These are phyloP conservation scores for Chalara sp. DNA, from an alignment of 2,329 filamentous ascomycete genomes.

Conservation along the genomic window DNA sequence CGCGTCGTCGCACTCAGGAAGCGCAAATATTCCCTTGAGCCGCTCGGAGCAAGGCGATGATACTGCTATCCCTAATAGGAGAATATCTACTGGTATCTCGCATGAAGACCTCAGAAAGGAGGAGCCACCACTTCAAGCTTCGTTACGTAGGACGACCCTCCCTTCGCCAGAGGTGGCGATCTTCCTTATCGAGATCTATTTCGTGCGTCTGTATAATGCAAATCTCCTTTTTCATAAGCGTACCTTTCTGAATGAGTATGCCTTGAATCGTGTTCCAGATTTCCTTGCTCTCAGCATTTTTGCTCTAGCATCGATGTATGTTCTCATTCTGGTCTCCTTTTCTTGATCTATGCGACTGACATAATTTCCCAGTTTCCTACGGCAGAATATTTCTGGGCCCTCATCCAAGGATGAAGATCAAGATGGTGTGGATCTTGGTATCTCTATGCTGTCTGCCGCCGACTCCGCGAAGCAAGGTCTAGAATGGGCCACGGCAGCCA, in stretches of 20 bases:
- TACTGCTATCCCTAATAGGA: not conserved
- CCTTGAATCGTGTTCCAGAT: slow-evolving; percentile 8
- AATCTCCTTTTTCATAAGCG: slow-evolving; percentile 11
- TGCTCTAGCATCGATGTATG: slow-evolving; percentile 13
- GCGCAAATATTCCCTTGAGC: not conserved
- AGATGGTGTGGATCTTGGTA: slow-evolving; percentile 1
- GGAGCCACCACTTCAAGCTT: not conserved
- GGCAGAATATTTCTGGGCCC: too few relatives aligned
- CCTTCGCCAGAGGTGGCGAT: slow-evolving; percentile 10
- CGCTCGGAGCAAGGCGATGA: not conserved
- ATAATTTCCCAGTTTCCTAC: slow-evolving; percentile 3
- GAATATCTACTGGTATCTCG: not conserved
- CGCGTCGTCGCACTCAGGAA: not conserved
- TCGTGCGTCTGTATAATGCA: slow-evolving; percentile 8
- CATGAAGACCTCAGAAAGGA: not conserved
- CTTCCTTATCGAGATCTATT: slow-evolving; percentile 13
- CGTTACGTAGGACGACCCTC: not conserved
- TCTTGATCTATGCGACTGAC: too few relatives aligned
- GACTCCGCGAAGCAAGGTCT: slow-evolving; percentile 8
- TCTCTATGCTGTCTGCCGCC: slow-evolving; percentile 2
- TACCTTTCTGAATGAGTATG: slow-evolving; percentile 11
- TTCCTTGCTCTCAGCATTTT: slow-evolving; percentile 13
- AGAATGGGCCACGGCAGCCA: slow-evolving; percentile 12
- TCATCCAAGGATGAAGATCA: slow-evolving; percentile 1
- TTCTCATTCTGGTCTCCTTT: not conserved